phyloP scores from a whole-genome alignment of 306 rosid species.

The Pterocarpus macrocarpus region DNA sequence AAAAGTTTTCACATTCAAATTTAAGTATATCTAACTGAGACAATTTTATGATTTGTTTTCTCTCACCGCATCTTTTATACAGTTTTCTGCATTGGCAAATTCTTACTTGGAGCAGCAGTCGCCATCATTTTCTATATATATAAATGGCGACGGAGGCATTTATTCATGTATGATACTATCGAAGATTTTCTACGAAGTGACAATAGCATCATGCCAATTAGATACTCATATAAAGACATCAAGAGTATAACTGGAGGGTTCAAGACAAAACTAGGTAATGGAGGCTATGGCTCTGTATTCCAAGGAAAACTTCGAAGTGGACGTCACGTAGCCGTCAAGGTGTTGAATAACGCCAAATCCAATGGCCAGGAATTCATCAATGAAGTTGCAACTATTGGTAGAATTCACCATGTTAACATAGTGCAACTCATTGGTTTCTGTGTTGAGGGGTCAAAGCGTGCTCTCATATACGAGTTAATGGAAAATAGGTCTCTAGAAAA shows the following conservation, averaged over 20 bases:
- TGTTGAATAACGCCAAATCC: constrained; percentile 35
- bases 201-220: constrained; percentile 16
- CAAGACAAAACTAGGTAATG: constrained; percentile 33
- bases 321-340: constrained; percentile 32
- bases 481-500: constrained; percentile 22
- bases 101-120: constrained; percentile 1
- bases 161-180: constrained; percentile 24
- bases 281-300: constrained; percentile 42
- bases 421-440: constrained; percentile 32
- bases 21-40: background rate
- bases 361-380: constrained; percentile 34
- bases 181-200: constrained; percentile 40
- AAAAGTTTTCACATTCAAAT: background rate
- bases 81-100: background rate
- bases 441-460: constrained; percentile 40
- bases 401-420: constrained; percentile 17
- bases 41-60: background rate
- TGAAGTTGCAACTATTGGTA: constrained; percentile 39
- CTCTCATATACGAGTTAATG: constrained; percentile 28
- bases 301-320: constrained; percentile 43
- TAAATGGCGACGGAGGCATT: constrained; percentile 45
- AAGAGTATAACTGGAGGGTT: constrained; percentile 23
- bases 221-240: constrained; percentile 41
- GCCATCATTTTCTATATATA: background rate
- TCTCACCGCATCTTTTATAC: background rate